Percentiles rank a stretch among this genome's conserved stretches.
These are phyloP conservation scores for Glonium stellatum DNA, from an alignment of 495 filamentous ascomycete genomes.

Conservation along the genomic window DNA sequence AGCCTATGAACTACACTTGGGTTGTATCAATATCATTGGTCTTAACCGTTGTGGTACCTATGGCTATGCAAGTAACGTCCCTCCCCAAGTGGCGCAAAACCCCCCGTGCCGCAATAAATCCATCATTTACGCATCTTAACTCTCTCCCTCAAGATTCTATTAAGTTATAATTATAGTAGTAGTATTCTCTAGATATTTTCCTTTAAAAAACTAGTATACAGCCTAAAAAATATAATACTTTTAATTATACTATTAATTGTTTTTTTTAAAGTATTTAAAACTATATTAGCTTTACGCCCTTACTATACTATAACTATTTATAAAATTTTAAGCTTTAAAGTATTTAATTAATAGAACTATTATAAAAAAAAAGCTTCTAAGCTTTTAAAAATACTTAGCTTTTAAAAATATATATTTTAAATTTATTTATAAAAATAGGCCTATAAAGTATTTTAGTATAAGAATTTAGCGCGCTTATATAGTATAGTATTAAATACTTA, in stretches of 20 bases:
- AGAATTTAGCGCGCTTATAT: constrained; percentile 7
- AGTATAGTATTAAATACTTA: background rate
- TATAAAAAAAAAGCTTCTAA: constrained; percentile 1
- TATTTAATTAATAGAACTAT: background rate
- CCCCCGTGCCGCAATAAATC: background rate
- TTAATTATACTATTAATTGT: constrained; percentile 3
- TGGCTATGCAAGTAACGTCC: background rate
- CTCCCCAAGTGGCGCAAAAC: background rate
- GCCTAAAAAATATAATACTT: background rate
- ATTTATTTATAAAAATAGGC: constrained; percentile 2
- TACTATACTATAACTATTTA: background rate
- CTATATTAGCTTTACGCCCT: constrained; percentile 1
- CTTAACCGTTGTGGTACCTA: no score
- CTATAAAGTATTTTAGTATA: constrained; percentile 3
- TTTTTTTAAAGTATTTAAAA: background rate
- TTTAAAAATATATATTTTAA: constrained; percentile 1
- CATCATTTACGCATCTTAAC: background rate
- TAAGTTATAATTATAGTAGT: no score
- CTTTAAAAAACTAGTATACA: background rate
- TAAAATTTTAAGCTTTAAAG: background rate
- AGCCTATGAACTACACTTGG: no score
- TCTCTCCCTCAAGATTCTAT: no score
- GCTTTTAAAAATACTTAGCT: background rate
- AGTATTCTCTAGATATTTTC: background rate
- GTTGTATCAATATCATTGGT: no score